phyloP scores from a whole-genome alignment of 352 stramenopile species.

The Globisporangium abappressorium region DNA sequence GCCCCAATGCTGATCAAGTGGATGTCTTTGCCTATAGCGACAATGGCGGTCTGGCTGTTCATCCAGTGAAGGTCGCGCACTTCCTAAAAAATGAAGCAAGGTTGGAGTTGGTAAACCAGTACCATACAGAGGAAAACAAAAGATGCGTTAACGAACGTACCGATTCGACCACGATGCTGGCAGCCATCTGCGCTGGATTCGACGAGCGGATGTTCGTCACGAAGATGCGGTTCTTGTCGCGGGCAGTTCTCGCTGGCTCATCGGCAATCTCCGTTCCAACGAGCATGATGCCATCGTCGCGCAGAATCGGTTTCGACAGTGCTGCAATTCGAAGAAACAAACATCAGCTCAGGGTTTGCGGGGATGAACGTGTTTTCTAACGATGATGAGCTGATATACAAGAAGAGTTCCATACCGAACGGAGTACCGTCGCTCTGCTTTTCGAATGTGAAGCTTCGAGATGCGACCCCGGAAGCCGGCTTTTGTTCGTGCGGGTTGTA shows the following conservation, averaged over 20 bases:
- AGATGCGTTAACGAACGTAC: slow-evolving; percentile 22
- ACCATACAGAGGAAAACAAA: background rate
- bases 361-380: background rate
- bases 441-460: slow-evolving; percentile 32
- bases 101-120: background rate
- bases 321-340: slow-evolving; percentile 26
- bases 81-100: slow-evolving; percentile 30
- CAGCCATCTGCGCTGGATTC: slow-evolving; percentile 19
- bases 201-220: slow-evolving; percentile 44
- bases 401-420: slow-evolving; percentile 28
- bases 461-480: background rate
- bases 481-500: slow-evolving; percentile 3
- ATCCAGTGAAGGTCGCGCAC: slow-evolving; percentile 79
- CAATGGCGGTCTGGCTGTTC: slow-evolving; percentile 34
- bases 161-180: slow-evolving; percentile 36
- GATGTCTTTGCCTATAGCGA: slow-evolving; percentile 68
- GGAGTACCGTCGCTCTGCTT: slow-evolving; percentile 28
- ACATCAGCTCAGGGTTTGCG: background rate
- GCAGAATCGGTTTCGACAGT: slow-evolving; percentile 72
- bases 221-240: slow-evolving; percentile 57
- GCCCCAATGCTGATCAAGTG: slow-evolving; percentile 48
- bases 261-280: slow-evolving; percentile 54
- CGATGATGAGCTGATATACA: background rate
- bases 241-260: background rate
- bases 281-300: slow-evolving; percentile 67